phyloP scores from a whole-genome alignment of 371 early-diverging fungal genomes.

The Basidiobolus meristosporus region DNA sequence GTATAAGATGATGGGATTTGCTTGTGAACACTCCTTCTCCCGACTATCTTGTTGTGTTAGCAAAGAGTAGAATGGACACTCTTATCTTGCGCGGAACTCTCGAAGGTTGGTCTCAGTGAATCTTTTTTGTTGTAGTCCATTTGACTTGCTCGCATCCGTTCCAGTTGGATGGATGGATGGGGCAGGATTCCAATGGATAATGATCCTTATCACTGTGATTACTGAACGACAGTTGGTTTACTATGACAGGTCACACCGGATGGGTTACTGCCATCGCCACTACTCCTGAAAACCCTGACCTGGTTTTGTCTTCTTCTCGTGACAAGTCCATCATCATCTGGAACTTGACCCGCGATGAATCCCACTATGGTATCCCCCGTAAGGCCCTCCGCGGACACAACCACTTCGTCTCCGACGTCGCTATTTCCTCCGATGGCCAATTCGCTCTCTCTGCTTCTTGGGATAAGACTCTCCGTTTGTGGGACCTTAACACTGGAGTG shows the following conservation, averaged over 20 bases:
- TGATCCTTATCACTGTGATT: too few relatives aligned
- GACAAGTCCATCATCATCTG: constrained; percentile 88
- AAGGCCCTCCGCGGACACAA: constrained; percentile 88
- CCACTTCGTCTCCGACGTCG: constrained; percentile 94
- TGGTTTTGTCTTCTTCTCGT: constrained; percentile 82
- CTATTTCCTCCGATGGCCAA: constrained; percentile 93
- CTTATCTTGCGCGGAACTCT: too few relatives aligned
- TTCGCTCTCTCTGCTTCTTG: constrained; percentile 94
- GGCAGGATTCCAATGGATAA: too few relatives aligned
- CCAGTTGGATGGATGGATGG: too few relatives aligned
- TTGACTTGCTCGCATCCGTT: too few relatives aligned
- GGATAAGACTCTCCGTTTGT: constrained; percentile 97
- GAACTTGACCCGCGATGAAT: constrained; percentile 81
- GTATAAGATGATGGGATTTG: too few relatives aligned
- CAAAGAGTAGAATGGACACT: too few relatives aligned
- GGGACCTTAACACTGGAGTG: constrained; percentile 86
- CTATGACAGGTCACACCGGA: constrained; percentile 39
- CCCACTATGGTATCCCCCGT: constrained; percentile 80
- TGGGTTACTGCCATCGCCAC: constrained; percentile 92
- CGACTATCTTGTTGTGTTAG: too few relatives aligned
- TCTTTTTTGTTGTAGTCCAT: too few relatives aligned
- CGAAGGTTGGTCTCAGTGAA: too few relatives aligned
- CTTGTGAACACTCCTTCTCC: too few relatives aligned
- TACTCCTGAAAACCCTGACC: constrained; percentile 76
- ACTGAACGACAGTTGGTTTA: too few relatives aligned